These are phyloP conservation scores for Reticulascus tulasneorum DNA, from an alignment of 2,329 filamentous ascomycete species.

Conservation along the genomic window DNA sequence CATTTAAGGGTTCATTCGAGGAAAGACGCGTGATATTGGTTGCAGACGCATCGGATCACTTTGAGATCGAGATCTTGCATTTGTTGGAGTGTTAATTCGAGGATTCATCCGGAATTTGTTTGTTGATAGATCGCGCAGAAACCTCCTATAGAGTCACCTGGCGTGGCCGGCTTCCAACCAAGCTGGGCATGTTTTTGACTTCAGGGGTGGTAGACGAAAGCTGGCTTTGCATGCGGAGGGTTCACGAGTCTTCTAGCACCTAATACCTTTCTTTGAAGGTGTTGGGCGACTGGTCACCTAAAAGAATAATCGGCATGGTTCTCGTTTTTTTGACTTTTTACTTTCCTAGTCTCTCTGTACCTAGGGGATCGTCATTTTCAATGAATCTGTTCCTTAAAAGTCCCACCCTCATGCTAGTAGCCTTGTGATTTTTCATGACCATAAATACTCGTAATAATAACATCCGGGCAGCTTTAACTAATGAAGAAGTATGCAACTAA, in stretches of 20 bases:
- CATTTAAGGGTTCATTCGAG: conserved; percentile 48
- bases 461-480: no score
- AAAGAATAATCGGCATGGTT: conserved; percentile 17
- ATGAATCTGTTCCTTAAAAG: conserved; percentile 14
- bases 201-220: conserved; percentile 16
- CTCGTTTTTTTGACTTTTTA: conserved; percentile 15
- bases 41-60: conserved; percentile 12
- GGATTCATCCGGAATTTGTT: conserved; percentile 15
- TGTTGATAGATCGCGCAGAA: conserved; percentile 17
- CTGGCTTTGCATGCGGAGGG: conserved; percentile 17
- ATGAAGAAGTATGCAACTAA: background rate
- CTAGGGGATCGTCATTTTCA: conserved; percentile 15
- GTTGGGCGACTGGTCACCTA: conserved; percentile 15
- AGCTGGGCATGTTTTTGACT: conserved; percentile 4
- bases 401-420: no score
- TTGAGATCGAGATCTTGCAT: no score
- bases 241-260: conserved; percentile 16
- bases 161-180: conserved; percentile 12
- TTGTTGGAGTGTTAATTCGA: conserved; percentile 11
- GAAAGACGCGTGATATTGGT: conserved; percentile 10
- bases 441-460: no score
- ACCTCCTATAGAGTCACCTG: conserved; percentile 14
- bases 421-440: no score
- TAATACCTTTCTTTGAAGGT: conserved; percentile 17
- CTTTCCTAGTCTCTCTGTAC: conserved; percentile 18